These are phyloP conservation scores for Cenchrus fungigraminus DNA, from an alignment of 176 grass and related monocot species.

Conservation along the genomic window DNA sequence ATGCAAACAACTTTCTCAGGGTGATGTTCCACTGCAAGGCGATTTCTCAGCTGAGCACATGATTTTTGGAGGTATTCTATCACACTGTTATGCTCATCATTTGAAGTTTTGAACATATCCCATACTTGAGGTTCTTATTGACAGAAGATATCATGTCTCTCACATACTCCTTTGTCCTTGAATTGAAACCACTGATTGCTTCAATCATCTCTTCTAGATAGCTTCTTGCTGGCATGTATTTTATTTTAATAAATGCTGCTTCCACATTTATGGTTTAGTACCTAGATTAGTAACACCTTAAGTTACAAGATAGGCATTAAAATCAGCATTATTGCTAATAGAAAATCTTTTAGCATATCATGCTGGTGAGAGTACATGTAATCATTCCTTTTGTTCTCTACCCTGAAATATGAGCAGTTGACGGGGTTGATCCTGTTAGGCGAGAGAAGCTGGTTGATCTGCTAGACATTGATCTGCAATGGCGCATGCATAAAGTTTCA, in stretches of 20 bases:
- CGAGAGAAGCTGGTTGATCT: conserved; percentile 89
- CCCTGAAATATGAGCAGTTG: conserved; percentile 74
- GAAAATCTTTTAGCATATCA: background rate
- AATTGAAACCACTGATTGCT: background rate
- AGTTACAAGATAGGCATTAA: conserved; percentile 20
- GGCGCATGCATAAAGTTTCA: conserved; percentile 99
- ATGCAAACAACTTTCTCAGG: conserved; percentile 49
- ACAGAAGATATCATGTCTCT: conserved; percentile 17
- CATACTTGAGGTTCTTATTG: background rate
- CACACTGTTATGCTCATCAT: background rate
- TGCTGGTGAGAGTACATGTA: conserved; percentile 35
- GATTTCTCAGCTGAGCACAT: conserved; percentile 96
- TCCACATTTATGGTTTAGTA: background rate
- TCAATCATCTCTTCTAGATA: conserved; percentile 14
- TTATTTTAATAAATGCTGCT: conserved; percentile 13
- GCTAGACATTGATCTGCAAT: conserved; percentile 90
- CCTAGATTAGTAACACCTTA: background rate
- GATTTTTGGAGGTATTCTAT: conserved; percentile 96
- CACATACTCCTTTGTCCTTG: background rate
- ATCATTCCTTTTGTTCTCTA: conserved; percentile 26
- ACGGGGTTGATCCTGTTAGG: conserved; percentile 86
- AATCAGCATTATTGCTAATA: background rate
- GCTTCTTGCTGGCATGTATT: background rate
- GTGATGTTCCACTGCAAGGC: conserved; percentile 98
- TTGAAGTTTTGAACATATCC: background rate